A percentile compares a stretch with the other conserved stretches of the same genome.
These are phyloP conservation scores for Corymbia calophylla DNA, from an alignment of 441 rosid species.

Conservation along the genomic window DNA sequence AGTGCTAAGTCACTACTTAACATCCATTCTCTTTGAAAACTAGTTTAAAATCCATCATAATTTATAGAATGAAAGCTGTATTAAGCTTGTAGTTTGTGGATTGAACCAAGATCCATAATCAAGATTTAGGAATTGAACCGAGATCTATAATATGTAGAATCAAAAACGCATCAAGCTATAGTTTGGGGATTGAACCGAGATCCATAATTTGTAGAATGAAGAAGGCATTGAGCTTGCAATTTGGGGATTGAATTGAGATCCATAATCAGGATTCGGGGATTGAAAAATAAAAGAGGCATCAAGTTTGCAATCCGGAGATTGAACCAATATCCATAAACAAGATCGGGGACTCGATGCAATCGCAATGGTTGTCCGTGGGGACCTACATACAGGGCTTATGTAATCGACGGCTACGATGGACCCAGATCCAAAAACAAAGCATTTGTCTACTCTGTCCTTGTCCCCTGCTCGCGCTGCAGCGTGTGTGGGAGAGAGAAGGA, in stretches of 20 bases:
- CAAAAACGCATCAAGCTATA: too few relatives aligned
- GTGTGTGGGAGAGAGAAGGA: neutral
- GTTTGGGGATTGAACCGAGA: neutral
- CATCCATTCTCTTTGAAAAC: neutral
- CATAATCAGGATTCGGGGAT: too few relatives aligned
- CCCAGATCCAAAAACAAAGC: neutral
- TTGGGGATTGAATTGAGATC: neutral
- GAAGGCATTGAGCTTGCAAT: rapidly evolving
- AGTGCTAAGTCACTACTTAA: neutral
- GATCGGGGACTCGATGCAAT: neutral
- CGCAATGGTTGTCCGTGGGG: neutral
- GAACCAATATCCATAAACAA: neutral
- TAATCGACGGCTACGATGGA: neutral
- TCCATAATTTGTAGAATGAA: too few relatives aligned
- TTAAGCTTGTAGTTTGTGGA: too few relatives aligned
- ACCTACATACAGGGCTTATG: neutral
- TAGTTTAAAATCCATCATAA: neutral
- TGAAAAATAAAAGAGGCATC: too few relatives aligned
- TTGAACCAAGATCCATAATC: too few relatives aligned
- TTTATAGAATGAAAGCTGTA: neutral
- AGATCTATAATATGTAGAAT: too few relatives aligned
- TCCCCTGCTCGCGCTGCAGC: neutral
- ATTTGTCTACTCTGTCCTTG: neutral
- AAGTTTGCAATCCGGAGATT: too few relatives aligned
- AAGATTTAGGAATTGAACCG: too few relatives aligned